These are phyloP conservation scores for Takakia lepidozioides DNA, from an alignment of 225 moss, liverwort and hornwort species.

Conservation along the genomic window DNA sequence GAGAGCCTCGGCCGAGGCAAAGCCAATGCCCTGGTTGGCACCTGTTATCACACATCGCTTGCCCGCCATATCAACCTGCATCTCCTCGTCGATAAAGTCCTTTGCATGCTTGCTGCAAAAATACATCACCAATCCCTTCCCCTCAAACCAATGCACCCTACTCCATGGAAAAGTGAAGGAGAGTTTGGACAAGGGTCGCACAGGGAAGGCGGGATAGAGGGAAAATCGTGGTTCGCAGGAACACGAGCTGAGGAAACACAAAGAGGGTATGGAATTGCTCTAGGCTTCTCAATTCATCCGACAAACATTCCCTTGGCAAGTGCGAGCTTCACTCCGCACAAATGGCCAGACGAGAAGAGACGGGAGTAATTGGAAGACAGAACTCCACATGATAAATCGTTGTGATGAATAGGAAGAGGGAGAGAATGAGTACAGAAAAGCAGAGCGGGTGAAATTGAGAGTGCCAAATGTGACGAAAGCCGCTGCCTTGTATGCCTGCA, in stretches of 20 bases:
- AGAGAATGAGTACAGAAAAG: slow-evolving; percentile 37
- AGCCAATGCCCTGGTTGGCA: slow-evolving; percentile 81
- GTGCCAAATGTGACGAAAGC: slow-evolving; percentile 58
- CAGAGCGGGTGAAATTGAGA: slow-evolving; percentile 55
- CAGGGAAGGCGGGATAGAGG: not conserved
- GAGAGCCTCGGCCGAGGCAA: slow-evolving; percentile 64
- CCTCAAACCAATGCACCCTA: not conserved
- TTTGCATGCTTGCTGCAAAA: slow-evolving; percentile 60
- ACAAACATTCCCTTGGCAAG: too few relatives aligned
- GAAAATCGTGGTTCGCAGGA: too few relatives aligned
- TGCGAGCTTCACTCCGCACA: too few relatives aligned
- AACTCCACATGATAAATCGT: too few relatives aligned
- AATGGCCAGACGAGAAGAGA: too few relatives aligned
- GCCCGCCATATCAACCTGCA: slow-evolving; percentile 51
- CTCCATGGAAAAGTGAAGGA: too few relatives aligned
- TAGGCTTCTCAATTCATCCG: too few relatives aligned
- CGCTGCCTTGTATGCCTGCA: slow-evolving; percentile 56
- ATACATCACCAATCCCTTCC: not conserved
- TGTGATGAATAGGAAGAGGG: too few relatives aligned
- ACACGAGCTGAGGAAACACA: too few relatives aligned
- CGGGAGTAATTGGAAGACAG: too few relatives aligned
- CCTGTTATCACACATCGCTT: slow-evolving; percentile 74
- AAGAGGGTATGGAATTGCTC: too few relatives aligned
- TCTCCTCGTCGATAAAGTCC: slow-evolving; percentile 54
- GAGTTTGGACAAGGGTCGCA: not conserved